Evolutionary conservation across 352 stramenopile species (phyloP).

Genomic region (Pythium pyrilobum): DNA sequence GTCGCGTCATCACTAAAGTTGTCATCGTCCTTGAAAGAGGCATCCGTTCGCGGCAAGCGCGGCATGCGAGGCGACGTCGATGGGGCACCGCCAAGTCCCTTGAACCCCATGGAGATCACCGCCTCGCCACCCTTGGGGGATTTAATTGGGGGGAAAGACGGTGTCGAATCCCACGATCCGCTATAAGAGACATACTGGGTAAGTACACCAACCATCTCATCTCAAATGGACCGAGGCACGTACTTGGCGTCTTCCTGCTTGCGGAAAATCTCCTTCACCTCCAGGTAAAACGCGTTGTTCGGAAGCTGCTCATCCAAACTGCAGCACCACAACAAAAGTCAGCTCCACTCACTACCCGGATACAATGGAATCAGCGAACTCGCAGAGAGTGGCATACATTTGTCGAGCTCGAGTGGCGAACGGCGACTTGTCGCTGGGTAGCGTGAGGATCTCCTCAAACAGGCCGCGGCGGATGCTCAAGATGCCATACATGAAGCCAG

Average conservation of each 20-base stretch:
- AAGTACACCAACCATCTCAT: not conserved
- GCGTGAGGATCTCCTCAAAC: constrained; percentile 61
- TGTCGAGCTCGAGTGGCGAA: constrained; percentile 46
- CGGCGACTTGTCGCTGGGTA: constrained; percentile 59
- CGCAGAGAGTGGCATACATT: constrained; percentile 34
- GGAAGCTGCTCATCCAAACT: constrained; percentile 18
- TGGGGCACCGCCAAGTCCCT: not conserved
- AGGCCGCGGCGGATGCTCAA: constrained; percentile 63
- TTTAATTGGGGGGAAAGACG: constrained; percentile 10
- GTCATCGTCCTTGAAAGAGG: no score
- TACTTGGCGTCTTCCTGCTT: constrained; percentile 39
- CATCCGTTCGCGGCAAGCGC: no score
- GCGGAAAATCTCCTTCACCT: constrained; percentile 48
- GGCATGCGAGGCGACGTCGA: not conserved
- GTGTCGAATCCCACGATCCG: constrained; percentile 38
- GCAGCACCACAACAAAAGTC: not conserved
- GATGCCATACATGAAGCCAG: constrained; percentile 60
- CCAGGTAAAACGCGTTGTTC: constrained; percentile 24
- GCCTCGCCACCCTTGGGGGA: not conserved
- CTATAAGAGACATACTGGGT: constrained; percentile 13
- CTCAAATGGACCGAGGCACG: not conserved
- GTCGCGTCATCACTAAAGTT: no score
- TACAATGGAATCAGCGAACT: no score
- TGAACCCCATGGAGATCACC: no score
- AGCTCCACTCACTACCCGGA: no score